These are phyloP conservation scores for Dichomitus squalens DNA, from an alignment of 1,284 basidiomycete species.

Conservation along the genomic window DNA sequence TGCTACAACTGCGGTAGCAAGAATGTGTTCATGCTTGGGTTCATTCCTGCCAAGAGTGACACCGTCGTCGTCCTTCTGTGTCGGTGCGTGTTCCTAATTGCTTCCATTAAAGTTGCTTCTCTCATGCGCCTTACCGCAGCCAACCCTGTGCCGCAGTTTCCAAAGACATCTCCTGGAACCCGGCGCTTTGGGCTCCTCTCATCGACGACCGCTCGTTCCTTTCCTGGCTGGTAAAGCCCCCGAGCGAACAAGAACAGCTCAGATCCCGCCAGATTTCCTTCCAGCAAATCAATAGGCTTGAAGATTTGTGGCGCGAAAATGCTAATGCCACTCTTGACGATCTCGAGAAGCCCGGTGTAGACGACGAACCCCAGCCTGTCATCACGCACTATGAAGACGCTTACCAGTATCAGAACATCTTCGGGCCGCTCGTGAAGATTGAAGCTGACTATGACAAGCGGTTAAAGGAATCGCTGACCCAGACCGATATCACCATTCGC, in stretches of 20 bases:
- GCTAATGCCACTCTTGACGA: slow-evolving; percentile 94
- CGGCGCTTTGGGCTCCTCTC: slow-evolving; percentile 95
- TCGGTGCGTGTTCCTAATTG: slow-evolving; percentile 58
- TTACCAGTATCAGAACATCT: slow-evolving; percentile 99
- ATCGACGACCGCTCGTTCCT: slow-evolving; percentile 98
- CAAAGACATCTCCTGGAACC: slow-evolving; percentile 99
- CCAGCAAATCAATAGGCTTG: slow-evolving; percentile 94
- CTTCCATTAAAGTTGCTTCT: background rate
- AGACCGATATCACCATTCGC: slow-evolving; percentile 92
- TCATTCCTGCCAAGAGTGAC: slow-evolving; percentile 99
- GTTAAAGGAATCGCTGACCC: slow-evolving; percentile 97
- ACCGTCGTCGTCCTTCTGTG: slow-evolving; percentile 99
- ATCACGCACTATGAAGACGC: slow-evolving; percentile 94
- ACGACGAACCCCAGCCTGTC: slow-evolving; percentile 95
- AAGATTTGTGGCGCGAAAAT: slow-evolving; percentile 98
- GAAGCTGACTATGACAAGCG: slow-evolving; percentile 99
- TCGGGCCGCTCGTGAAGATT: slow-evolving; percentile 98
- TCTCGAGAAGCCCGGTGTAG: slow-evolving; percentile 93
- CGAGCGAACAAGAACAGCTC: slow-evolving; percentile 93
- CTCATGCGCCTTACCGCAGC: slow-evolving; percentile 41
- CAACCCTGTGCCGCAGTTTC: slow-evolving; percentile 98
- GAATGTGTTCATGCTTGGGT: slow-evolving; percentile 99
- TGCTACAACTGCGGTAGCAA: slow-evolving; percentile 99
- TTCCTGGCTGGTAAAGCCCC: slow-evolving; percentile 98
- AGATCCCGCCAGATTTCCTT: slow-evolving; percentile 96